Percentiles rank a stretch among this genome's conserved stretches.
Conservation (phyloP, 805 yeast genomes). For the Kuraishia cidri region DNA sequence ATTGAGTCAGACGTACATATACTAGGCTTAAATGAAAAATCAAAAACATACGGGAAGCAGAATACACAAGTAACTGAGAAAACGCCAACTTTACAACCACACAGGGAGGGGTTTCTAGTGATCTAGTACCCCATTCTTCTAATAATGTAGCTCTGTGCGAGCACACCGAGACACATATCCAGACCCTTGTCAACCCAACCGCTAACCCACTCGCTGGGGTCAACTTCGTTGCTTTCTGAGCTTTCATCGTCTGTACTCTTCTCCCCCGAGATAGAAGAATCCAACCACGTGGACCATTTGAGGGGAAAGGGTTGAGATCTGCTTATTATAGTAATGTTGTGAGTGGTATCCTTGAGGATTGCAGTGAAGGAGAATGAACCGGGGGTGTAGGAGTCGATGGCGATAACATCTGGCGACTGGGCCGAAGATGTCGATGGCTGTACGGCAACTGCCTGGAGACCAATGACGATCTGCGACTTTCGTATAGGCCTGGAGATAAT, state of each 20-base stretch:
- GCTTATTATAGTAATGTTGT: constrained; percentile 62
- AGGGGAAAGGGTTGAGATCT: constrained; percentile 87
- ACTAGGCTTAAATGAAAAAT: too few relatives aligned
- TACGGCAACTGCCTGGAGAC: constrained; percentile 16
- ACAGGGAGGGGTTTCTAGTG: too few relatives aligned
- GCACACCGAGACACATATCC: constrained; percentile 69
- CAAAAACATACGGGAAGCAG: too few relatives aligned
- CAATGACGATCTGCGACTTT: constrained; percentile 19
- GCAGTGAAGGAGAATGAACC: constrained; percentile 69
- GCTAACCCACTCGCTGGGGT: constrained; percentile 76
- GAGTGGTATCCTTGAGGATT: constrained; percentile 69
- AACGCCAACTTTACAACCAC: background rate
- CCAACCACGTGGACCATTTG: constrained; percentile 93
- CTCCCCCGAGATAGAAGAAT: constrained; percentile 18
- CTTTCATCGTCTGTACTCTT: constrained; percentile 8
- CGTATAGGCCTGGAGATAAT: constrained; percentile 5
- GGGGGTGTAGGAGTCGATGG: constrained; percentile 36
- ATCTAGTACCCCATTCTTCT: constrained; percentile 70
- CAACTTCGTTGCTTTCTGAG: constrained; percentile 26
- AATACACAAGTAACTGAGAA: background rate
- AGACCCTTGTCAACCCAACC: constrained; percentile 79
- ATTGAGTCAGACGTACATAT: too few relatives aligned
- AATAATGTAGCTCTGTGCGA: constrained; percentile 87
- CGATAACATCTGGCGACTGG: constrained; percentile 18
- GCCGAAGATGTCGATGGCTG: constrained; percentile 12